Conservation (phyloP, 140 eudicot species). For the Ambrosia hybrid region DNA sequence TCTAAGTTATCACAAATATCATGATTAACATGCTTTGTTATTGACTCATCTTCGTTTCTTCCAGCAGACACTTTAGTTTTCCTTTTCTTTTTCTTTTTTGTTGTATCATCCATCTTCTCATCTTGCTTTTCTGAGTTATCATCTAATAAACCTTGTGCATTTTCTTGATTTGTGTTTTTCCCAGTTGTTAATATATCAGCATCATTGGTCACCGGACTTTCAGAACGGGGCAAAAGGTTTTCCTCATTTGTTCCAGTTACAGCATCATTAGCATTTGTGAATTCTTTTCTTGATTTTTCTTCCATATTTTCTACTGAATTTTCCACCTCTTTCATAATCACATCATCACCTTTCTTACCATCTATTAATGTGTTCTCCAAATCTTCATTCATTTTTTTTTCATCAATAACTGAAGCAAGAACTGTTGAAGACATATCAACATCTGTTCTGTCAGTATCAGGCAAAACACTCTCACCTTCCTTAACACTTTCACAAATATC, state of each 20-base stretch:
- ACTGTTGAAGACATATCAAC: conserved; percentile 9
- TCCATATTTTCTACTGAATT: conserved; percentile 1
- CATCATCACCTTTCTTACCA: conserved; percentile 17
- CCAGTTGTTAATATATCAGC: conserved; percentile 15
- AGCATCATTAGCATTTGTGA: conserved; percentile 19
- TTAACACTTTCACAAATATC: neutral
- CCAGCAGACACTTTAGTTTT: conserved; percentile 26
- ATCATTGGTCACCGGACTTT: conserved; percentile 5
- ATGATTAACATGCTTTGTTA: conserved; percentile 10
- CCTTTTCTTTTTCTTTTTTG: conserved; percentile 37
- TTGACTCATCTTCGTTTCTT: conserved; percentile 19
- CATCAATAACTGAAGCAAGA: conserved; percentile 19
- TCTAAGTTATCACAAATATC: neutral
- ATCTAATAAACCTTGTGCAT: conserved; percentile 13
- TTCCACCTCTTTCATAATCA: conserved; percentile 22
- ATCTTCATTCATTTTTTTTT: conserved; percentile 7
- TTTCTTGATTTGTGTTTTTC: conserved; percentile 14
- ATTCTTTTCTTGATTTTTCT: conserved; percentile 12
- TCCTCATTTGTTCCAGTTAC: conserved; percentile 4
- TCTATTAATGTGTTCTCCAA: conserved; percentile 11
- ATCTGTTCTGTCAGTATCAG: no score
- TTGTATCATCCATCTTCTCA: conserved; percentile 27
- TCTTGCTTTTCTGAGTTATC: neutral
- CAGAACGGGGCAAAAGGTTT: neutral
- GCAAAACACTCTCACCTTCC: conserved; percentile 27